These are phyloP conservation scores for Didymella keratinophila DNA, from an alignment of 2,329 filamentous ascomycete genomes.

Conservation along the genomic window DNA sequence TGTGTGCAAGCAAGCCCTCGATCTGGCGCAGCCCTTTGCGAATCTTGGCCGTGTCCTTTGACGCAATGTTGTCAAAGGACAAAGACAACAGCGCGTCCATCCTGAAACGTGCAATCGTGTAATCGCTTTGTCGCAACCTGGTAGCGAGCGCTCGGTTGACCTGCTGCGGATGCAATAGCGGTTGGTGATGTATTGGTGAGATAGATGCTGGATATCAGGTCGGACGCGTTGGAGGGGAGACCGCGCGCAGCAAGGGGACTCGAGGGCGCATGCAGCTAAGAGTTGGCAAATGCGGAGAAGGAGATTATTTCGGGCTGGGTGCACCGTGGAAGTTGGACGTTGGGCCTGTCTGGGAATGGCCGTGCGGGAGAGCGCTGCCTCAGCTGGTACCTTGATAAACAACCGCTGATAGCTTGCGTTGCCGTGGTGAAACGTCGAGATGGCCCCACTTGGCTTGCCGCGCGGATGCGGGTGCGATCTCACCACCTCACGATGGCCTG, in stretches of 20 bases:
- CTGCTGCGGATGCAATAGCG: constrained; percentile 3
- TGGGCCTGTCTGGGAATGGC: constrained; percentile 24
- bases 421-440: constrained; percentile 11
- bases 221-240: background rate
- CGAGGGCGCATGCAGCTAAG: constrained; percentile 37
- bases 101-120: constrained; percentile 22
- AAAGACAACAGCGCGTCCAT: constrained; percentile 95
- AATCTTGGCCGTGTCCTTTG: constrained; percentile 87
- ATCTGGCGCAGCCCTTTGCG: constrained; percentile 94
- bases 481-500: constrained; percentile 8
- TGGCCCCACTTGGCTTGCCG: constrained; percentile 16
- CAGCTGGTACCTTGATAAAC: constrained; percentile 21
- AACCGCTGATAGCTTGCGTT: constrained; percentile 24
- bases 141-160: constrained; percentile 13
- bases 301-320: constrained; percentile 26
- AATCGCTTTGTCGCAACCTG: constrained; percentile 9
- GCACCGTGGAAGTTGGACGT: constrained; percentile 25
- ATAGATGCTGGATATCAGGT: constrained; percentile 10
- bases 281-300: constrained; percentile 38
- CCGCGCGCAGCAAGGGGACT: constrained; percentile 23
- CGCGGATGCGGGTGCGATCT: constrained; percentile 18
- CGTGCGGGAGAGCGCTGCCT: constrained; percentile 23
- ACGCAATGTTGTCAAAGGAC: constrained; percentile 96
- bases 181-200: constrained; percentile 13
- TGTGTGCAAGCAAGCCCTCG: constrained; percentile 90